Evolutionary conservation across 768 basidiomycete species (phyloP).

Genomic region (Antrodiella citrinella): DNA sequence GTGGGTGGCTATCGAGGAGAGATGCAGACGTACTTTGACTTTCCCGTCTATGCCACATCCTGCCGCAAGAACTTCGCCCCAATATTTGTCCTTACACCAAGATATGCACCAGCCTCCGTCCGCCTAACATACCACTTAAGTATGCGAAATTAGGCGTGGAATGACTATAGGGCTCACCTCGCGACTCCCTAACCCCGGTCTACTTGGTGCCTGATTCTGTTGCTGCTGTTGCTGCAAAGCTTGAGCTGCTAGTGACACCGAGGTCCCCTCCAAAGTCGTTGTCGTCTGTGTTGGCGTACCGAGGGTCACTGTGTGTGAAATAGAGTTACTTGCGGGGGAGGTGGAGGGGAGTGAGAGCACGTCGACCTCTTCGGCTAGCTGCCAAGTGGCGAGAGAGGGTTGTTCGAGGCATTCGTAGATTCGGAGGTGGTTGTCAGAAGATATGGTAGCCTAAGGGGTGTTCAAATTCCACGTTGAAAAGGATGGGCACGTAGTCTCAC

Average conservation of each 20-base stretch:
- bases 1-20: background rate
- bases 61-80: constrained; percentile 86
- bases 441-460: constrained; percentile 75
- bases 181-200: constrained; percentile 47
- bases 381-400: constrained; percentile 64
- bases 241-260: constrained; percentile 53
- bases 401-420: constrained; percentile 89
- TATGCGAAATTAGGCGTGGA: background rate
- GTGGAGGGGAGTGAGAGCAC: constrained; percentile 43
- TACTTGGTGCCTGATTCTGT: constrained; percentile 20
- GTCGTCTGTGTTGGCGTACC: constrained; percentile 65
- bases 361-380: constrained; percentile 71
- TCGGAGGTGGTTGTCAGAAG: constrained; percentile 81
- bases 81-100: constrained; percentile 95
- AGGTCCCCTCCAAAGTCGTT: constrained; percentile 38
- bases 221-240: constrained; percentile 47
- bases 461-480: background rate
- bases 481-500: constrained; percentile 33
- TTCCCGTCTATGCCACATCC: constrained; percentile 63
- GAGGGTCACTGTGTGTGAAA: constrained; percentile 49
- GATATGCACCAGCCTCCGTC: constrained; percentile 90
- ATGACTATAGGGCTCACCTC: constrained; percentile 31
- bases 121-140: too few species aligned
- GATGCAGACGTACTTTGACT: constrained; percentile 52
- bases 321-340: constrained; percentile 31